Base-by-base conservation (phyloP, 148 eudicot genomes). In the Camellia japonica region DNA sequence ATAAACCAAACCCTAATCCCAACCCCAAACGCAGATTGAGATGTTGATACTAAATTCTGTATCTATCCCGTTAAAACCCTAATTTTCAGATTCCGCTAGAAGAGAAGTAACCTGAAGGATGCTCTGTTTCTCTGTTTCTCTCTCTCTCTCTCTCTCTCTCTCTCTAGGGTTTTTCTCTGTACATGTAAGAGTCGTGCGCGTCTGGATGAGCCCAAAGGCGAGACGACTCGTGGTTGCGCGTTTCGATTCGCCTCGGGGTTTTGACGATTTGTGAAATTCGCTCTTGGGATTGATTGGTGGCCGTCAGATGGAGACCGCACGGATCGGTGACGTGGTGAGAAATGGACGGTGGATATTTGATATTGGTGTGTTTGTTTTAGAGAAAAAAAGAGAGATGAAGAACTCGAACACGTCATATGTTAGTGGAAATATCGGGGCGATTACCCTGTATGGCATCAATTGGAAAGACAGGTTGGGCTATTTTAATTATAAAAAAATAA, bases 321-420 rank as follows among this genome's bases (percentile, higher is more conserved):
- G 92, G 94, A 94, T 92, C 19, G 89, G 20, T 89, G 94, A 94
- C 83, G 88, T 94, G 97, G 96, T 78, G 11, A 9, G 12, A 18
- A 61, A 82, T 86, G 56, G 69, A 82, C 73, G 97, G 91, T 61
- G 3, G 12, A n/a, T 94, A 92, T 93, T 78, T 14, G 64, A 3
- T 3, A 64, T 49, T 68, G 78, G 77, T 92, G 98, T 93, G 94
- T 88, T 93, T 91, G 87, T 91, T 93, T 81, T 80, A 9, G 42
- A 70, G 68, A 71, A 49, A 54, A 72, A 5, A 4, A 71, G 43
- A 20, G 76, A 12, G 43, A 44, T 18, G 55, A 41, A 12, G 46
- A 66, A 62, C 61, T 78, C 60, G 23, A 6, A 54, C 73, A 80
- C n/a, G n/a, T 82, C 77, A 78, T 73, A 10, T 51, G 3, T 63